phyloP scores from a whole-genome alignment of 2,329 filamentous ascomycete genomes.

The Talaromyces sp. region DNA sequence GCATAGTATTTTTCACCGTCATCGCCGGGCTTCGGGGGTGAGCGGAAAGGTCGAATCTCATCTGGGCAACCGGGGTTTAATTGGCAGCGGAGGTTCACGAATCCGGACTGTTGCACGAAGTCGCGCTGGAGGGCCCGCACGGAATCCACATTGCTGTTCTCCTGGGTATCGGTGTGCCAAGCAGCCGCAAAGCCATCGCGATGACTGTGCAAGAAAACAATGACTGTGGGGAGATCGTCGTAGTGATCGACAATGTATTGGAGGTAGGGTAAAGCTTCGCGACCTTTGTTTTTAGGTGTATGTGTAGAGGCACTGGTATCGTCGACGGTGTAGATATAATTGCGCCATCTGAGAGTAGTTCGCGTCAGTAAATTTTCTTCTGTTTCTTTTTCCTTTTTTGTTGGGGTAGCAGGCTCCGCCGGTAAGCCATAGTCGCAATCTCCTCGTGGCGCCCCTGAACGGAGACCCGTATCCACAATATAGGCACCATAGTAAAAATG shows the following conservation, averaged over 20 bases:
- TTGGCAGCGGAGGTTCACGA: constrained; percentile 61
- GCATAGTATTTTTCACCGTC: constrained; percentile 35
- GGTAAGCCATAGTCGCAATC: no score
- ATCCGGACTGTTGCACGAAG: constrained; percentile 56
- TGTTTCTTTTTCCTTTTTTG: no score
- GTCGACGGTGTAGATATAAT: constrained; percentile 49
- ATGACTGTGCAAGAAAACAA: constrained; percentile 61
- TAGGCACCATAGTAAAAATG: neutral
- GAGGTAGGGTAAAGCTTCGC: constrained; percentile 50
- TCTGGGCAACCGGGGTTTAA: constrained; percentile 38
- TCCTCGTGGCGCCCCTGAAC: neutral
- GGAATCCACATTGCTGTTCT: constrained; percentile 57
- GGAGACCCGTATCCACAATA: neutral
- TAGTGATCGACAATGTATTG: constrained; percentile 53
- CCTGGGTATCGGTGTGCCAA: constrained; percentile 62
- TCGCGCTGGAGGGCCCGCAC: constrained; percentile 54
- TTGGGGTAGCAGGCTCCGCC: no score
- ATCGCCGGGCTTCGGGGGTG: constrained; percentile 24
- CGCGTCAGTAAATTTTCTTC: neutral
- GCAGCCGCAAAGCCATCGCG: constrained; percentile 47
- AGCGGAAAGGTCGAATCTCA: constrained; percentile 28
- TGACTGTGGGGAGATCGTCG: constrained; percentile 52
- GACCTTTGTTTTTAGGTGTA: constrained; percentile 47
- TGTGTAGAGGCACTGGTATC: constrained; percentile 32
- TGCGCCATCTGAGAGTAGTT: constrained; percentile 44